Base-by-base conservation (phyloP, 352 stramenopile genomes). In the Pythium aphanidermatum region DNA sequence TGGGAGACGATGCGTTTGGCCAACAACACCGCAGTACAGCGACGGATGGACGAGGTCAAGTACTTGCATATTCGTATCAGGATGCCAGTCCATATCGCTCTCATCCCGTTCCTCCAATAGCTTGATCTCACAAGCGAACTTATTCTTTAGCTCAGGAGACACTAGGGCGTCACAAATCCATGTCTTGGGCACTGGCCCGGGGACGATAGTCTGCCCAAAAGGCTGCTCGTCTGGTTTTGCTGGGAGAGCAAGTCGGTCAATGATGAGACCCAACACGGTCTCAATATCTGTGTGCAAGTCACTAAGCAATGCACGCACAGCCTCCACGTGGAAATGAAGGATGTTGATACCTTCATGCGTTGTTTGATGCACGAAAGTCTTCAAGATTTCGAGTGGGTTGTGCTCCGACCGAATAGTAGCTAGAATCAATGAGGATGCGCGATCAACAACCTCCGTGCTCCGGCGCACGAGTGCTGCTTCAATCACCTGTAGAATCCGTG, bases 1-100 rank as follows among this genome's bases (percentile, higher is more conserved):
- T 8, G 43, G 36, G 5, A 52, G 20, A 1, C 9, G 8, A n/a
- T n/a, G n/a, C n/a, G 70, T 83, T 9, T 64, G 26, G 26, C 66
- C 59, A 13, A 65, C 49, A 0, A 88, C 62, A 17, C 61, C 74
- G 37, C 76, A 88, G 39, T 70, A 84, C 2, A 86, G 44, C 26
- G 76, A 86, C 19, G 74, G 71, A 47, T 84, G 65, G 11, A 88
- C 59, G 13, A 85, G 57, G 28, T 83, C 49, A 8, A 83, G 58
- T 28, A 85, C 66, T 32, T 83, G 65, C 0, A 70, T 33, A 29
- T 72, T 50, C 8, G 67, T 72, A 13, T 65, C 46, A 1, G 70
- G 69, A 20, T 88, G 73, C 68, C 71, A 86, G 37, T 83, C 69
- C 39, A 75, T 83, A 25, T 63, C 24, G 1, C 66, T 43, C 0